These are phyloP conservation scores for Termitomyces titanicus DNA, from an alignment of 768 basidiomycete species.

Conservation along the genomic window DNA sequence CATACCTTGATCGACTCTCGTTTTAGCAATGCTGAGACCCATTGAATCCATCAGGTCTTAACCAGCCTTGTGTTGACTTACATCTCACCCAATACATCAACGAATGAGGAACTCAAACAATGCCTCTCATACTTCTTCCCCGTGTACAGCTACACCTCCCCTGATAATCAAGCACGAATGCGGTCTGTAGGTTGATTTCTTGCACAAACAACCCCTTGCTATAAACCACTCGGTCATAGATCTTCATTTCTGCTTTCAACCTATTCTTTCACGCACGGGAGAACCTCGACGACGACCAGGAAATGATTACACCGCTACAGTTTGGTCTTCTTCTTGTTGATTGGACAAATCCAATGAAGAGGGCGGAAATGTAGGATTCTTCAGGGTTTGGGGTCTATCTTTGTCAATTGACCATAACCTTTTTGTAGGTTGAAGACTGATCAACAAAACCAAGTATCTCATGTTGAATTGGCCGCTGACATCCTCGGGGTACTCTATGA, in stretches of 20 bases:
- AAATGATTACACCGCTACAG: conserved; percentile 70
- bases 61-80: conserved; percentile 54
- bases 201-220: background rate
- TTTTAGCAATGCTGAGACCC: background rate
- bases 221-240: conserved; percentile 36
- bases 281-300: conserved; percentile 67
- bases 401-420: background rate
- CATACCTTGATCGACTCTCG: conserved; percentile 8
- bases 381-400: background rate
- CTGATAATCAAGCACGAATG: conserved; percentile 69
- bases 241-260: conserved; percentile 68
- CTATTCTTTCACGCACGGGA: conserved; percentile 53
- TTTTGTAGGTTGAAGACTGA: conserved; percentile 10
- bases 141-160: conserved; percentile 85
- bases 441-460: conserved; percentile 29
- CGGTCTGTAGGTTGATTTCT: conserved; percentile 34
- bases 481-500: conserved; percentile 47
- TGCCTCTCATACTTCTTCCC: conserved; percentile 96
- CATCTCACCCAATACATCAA: conserved; percentile 79
- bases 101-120: conserved; percentile 85
- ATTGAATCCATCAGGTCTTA: conserved; percentile 26
- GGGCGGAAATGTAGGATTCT: conserved; percentile 38
- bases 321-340: conserved; percentile 79
- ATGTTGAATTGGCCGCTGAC: conserved; percentile 57
- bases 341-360: conserved; percentile 85